Percentiles rank a stretch among this genome's conserved stretches.
These are phyloP conservation scores for Dactylonectria estremocensis DNA, from an alignment of 2,329 filamentous ascomycete genomes.

Conservation along the genomic window DNA sequence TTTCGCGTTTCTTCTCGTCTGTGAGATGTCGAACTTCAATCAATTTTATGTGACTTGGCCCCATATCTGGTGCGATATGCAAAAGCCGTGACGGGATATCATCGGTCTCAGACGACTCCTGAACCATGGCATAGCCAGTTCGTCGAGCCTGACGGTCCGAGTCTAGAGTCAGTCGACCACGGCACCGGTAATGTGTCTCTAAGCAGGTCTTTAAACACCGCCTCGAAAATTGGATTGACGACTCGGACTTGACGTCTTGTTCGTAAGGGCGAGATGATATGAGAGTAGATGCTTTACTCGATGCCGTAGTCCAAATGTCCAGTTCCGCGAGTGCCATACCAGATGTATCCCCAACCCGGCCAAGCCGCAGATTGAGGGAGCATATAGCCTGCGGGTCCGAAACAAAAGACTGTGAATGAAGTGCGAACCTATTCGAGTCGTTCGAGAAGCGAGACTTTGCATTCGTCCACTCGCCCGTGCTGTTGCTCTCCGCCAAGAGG, in stretches of 20 bases:
- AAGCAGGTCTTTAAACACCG: not conserved
- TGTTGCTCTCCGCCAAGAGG: not conserved
- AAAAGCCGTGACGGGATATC: constrained; percentile 5
- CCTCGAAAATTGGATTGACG: not conserved
- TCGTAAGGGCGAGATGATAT: constrained; percentile 16
- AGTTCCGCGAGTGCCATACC: not conserved
- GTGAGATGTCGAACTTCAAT: not conserved
- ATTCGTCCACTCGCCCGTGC: not conserved
- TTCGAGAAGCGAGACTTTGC: not conserved
- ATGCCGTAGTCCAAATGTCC: not conserved
- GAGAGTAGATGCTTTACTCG: not conserved
- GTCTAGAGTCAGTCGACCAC: not conserved
- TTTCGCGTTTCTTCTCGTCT: not conserved
- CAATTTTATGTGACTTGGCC: not conserved
- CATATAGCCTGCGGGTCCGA: not conserved
- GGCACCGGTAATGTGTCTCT: not conserved
- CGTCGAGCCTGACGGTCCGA: not conserved
- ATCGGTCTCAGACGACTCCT: not conserved
- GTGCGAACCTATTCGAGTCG: not conserved
- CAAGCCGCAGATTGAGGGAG: not conserved
- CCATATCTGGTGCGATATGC: not conserved
- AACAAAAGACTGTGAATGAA: not conserved
- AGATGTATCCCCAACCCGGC: not conserved
- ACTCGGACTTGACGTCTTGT: not conserved
- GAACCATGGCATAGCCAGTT: not conserved